A percentile compares a stretch with the other conserved stretches of the same genome.
phyloP scores from a whole-genome alignment of 2,329 filamentous ascomycete species.

The Didymella sp. region DNA sequence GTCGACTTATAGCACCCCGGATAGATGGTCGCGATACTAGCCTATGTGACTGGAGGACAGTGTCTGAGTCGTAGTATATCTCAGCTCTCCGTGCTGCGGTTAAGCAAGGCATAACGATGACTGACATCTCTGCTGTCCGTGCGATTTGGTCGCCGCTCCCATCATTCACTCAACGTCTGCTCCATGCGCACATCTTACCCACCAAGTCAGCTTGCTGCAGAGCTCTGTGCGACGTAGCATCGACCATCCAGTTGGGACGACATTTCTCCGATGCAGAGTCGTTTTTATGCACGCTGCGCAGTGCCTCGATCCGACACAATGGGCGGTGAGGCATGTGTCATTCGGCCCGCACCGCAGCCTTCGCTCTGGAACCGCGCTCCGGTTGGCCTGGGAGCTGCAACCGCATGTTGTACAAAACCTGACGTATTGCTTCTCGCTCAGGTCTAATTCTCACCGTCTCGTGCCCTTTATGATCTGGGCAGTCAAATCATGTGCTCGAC shows the following conservation, averaged over 20 bases:
- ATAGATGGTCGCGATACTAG: background rate
- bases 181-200: background rate
- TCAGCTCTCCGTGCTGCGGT: background rate
- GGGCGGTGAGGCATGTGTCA: constrained; percentile 16
- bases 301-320: constrained; percentile 15
- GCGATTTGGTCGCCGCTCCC: background rate
- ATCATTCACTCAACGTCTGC: background rate
- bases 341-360: constrained; percentile 20
- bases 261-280: constrained; percentile 12
- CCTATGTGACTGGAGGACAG: background rate
- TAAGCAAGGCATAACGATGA: background rate
- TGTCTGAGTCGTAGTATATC: background rate
- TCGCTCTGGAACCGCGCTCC: constrained; percentile 6
- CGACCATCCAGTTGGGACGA: constrained; percentile 4
- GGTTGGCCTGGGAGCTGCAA: background rate
- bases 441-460: background rate
- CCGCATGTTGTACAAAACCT: background rate
- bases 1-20: background rate
- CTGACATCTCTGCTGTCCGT: background rate
- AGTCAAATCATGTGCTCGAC: background rate
- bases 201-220: background rate
- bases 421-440: background rate
- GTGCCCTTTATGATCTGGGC: background rate
- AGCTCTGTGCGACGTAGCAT: constrained; percentile 7
- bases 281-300: constrained; percentile 1